Conservation (phyloP, 345 rosid genomes). For the Clausena lansium region DNA sequence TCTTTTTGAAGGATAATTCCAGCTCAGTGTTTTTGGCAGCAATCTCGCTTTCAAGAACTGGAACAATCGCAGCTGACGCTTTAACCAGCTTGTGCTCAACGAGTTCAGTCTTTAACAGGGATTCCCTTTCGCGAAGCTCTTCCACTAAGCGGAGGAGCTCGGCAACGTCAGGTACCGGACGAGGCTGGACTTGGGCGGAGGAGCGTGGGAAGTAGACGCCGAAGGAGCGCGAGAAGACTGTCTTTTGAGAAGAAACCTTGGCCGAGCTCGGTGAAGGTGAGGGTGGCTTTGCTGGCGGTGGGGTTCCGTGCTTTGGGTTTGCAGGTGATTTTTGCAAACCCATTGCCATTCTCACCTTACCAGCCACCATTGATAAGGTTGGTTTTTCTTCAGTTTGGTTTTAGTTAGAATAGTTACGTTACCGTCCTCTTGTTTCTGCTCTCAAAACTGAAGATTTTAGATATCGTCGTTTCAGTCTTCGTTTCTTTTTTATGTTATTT, state of each 20-base stretch:
- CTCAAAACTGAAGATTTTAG: slow-evolving; percentile 26
- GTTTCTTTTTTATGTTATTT: too few relatives aligned
- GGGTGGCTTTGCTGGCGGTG: slow-evolving; percentile 40
- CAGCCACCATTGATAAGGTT: slow-evolving; percentile 67
- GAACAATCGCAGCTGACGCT: slow-evolving; percentile 77
- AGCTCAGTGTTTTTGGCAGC: slow-evolving; percentile 40
- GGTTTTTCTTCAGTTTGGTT: neutral
- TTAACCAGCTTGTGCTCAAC: slow-evolving; percentile 65
- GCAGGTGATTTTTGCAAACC: slow-evolving; percentile 80
- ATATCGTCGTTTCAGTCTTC: slow-evolving; percentile 8
- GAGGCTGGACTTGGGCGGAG: slow-evolving; percentile 95
- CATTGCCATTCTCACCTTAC: slow-evolving; percentile 83
- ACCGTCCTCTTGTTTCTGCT: slow-evolving; percentile 12
- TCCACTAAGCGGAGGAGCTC: slow-evolving; percentile 82
- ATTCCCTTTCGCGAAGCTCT: slow-evolving; percentile 71
- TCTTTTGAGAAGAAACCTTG: slow-evolving; percentile 35
- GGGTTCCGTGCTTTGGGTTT: slow-evolving; percentile 21
- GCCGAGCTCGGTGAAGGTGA: slow-evolving; percentile 39
- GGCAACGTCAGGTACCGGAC: slow-evolving; percentile 55
- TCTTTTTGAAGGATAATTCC: slow-evolving; percentile 26
- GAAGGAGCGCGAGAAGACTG: slow-evolving; percentile 65
- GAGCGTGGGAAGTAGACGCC: slow-evolving; percentile 94
- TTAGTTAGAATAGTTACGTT: neutral
- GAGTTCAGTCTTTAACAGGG: slow-evolving; percentile 64
- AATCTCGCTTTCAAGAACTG: slow-evolving; percentile 60